Evolutionary conservation across 768 basidiomycete genomes (phyloP).

Genomic region (Arthromyces matolae): DNA sequence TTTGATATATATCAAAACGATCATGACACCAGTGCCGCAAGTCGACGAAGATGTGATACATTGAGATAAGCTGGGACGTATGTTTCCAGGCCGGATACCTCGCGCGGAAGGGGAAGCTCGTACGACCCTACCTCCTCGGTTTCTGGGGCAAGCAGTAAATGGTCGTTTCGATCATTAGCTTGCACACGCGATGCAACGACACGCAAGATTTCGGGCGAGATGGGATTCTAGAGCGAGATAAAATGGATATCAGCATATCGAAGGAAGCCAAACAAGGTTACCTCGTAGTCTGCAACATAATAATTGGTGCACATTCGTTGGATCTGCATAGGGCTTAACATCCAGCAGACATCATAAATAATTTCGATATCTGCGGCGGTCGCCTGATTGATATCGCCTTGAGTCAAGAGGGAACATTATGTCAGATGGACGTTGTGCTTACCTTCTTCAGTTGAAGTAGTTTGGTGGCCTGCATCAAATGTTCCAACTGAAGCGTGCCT

Average conservation of each 20-base stretch:
- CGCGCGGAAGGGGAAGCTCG: constrained; percentile 89
- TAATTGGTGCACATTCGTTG: constrained; percentile 99
- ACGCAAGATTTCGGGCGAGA: constrained; percentile 93
- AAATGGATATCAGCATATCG: neutral
- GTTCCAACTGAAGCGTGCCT: constrained; percentile 94
- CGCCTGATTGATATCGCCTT: constrained; percentile 46
- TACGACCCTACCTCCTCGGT: constrained; percentile 96
- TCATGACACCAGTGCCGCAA: constrained; percentile 83
- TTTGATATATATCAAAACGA: constrained; percentile 17
- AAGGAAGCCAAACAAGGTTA: constrained; percentile 27
- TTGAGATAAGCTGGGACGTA: constrained; percentile 92
- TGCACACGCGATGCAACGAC: constrained; percentile 95
- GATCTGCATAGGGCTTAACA: constrained; percentile 98
- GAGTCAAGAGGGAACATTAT: neutral
- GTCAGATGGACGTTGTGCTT: constrained; percentile 17
- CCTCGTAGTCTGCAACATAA: constrained; percentile 99
- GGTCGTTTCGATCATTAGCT: constrained; percentile 95
- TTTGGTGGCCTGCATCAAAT: constrained; percentile 99
- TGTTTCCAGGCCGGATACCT: constrained; percentile 94
- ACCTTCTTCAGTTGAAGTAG: constrained; percentile 97
- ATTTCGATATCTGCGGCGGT: constrained; percentile 96
- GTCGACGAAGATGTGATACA: constrained; percentile 81
- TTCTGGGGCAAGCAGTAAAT: constrained; percentile 91
- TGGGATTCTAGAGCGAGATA: constrained; percentile 82
- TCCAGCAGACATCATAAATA: constrained; percentile 99